Conservation (phyloP, 257 asterid genomes). For the Salvia rosmarinus region DNA sequence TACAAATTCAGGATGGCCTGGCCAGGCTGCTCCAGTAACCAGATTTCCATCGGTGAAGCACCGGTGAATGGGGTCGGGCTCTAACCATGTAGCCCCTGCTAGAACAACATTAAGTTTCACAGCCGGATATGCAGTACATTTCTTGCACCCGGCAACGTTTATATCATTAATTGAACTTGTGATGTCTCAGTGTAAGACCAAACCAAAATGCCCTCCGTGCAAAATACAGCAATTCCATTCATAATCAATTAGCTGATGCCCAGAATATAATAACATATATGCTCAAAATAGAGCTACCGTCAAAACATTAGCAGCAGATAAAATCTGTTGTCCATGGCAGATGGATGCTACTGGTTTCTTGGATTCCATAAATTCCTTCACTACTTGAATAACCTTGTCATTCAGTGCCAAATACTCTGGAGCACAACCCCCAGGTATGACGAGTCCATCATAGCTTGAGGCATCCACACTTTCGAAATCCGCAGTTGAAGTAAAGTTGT, state of each 20-base stretch:
- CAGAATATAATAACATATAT: not conserved
- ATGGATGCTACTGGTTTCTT: constrained; percentile 91
- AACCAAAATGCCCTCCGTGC: not conserved
- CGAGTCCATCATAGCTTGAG: constrained; percentile 85
- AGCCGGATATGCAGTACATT: constrained; percentile 93
- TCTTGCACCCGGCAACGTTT: constrained; percentile 68
- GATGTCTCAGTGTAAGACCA: not conserved
- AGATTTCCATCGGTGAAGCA: constrained; percentile 94
- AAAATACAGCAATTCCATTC: not conserved
- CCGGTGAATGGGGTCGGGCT: constrained; percentile 87
- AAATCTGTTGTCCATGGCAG: constrained; percentile 96
- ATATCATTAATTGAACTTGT: not conserved
- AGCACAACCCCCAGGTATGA: constrained; percentile 96
- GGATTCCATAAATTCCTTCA: constrained; percentile 74
- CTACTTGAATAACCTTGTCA: constrained; percentile 66
- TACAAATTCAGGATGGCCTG: constrained; percentile 89
- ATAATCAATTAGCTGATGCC: not conserved
- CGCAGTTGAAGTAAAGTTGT: constrained; percentile 75
- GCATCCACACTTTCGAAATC: constrained; percentile 58
- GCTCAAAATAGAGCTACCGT: constrained; percentile 53
- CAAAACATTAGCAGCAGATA: constrained; percentile 93
- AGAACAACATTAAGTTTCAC: constrained; percentile 90
- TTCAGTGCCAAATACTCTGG: constrained; percentile 92
- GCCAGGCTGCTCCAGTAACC: constrained; percentile 99
- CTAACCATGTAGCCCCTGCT: constrained; percentile 85